Evolutionary conservation across 1,284 basidiomycete species (phyloP), one percentile per base, ranked within the genome.

Genomic region (Trichosporon sp.): DNA sequence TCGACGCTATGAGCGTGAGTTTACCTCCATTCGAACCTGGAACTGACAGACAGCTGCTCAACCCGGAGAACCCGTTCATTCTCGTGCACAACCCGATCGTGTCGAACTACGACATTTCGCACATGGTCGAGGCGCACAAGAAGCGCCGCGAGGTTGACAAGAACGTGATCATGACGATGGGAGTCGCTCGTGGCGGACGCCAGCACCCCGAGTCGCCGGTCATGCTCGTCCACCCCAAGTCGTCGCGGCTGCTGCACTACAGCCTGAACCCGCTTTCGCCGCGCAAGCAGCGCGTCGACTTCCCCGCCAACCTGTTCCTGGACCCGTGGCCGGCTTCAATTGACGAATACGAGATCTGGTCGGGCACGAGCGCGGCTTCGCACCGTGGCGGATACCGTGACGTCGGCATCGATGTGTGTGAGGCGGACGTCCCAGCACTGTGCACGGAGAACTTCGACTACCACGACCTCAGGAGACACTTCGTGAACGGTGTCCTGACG

Each of bases 401-500:
- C 63, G 78, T 86, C 40, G 86, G 85, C 10, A 80, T 86, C 65
- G 86, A 86, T 71, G 84, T 87, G 40, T 87, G 86, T 78, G 84
- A 84, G 68, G 81, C 84, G 19, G 86, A 87, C 73, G 85, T 98
- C 21, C 95, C 95, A 0, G 96, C 96, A 0, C 85, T 98, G 4
- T 99, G 98, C 85, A 96, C 97, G 78, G 97, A 99, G 84, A 99
- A 99, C 85, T 99, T 99, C 81, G 97, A 99, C 85, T 99, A 97
- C 81, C 91, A 91, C 65, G 92, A 95, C 82, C 88, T 98, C 73
- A 89, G 95, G 70, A 87, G 90, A 75, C 94, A 99, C 84, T 98
- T 99, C 80, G 92, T 99, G 31, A 92, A 94, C 78, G 96, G 96
- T n/a, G 90, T 99, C 61, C 87, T 99, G 71, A 97, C 94, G 0